Evolutionary conservation across 2,329 filamentous ascomycete species (phyloP).

Genomic region (Fusarium kyushuense): DNA sequence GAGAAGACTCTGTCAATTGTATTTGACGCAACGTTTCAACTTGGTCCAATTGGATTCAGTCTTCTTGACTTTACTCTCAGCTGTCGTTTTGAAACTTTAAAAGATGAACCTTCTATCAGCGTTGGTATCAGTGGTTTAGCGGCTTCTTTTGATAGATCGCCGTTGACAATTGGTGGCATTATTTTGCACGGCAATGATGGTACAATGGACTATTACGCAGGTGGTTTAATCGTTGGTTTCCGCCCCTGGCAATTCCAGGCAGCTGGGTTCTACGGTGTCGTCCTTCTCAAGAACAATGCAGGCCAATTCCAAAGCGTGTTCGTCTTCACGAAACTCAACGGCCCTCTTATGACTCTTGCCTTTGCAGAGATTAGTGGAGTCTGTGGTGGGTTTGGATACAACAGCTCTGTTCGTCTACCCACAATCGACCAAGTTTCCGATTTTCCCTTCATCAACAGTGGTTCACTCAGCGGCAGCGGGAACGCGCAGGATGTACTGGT

Average conservation of each 20-base stretch:
- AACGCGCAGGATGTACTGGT: background rate
- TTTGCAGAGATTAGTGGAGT: background rate
- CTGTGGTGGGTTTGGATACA: background rate
- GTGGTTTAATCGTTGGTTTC: slow-evolving; percentile 3
- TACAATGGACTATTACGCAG: background rate
- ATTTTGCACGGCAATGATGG: background rate
- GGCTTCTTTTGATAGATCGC: background rate
- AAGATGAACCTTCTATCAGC: background rate
- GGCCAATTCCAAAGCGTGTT: background rate
- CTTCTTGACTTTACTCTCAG: slow-evolving; percentile 6
- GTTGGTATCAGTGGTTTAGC: slow-evolving; percentile 41
- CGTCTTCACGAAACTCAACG: slow-evolving; percentile 6
- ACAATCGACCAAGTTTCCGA: slow-evolving; percentile 5
- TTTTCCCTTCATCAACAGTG: slow-evolving; percentile 30
- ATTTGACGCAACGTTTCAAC: slow-evolving; percentile 1
- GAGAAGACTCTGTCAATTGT: background rate
- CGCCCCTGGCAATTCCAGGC: background rate
- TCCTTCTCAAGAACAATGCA: background rate
- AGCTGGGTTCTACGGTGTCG: background rate
- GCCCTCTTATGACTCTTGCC: background rate
- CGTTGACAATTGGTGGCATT: background rate
- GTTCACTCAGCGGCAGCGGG: background rate
- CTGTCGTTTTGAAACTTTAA: background rate
- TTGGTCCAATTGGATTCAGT: slow-evolving; percentile 6
- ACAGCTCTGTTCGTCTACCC: background rate